phyloP scores from a whole-genome alignment of 768 basidiomycete genomes.

The Tricholoma sp. region DNA sequence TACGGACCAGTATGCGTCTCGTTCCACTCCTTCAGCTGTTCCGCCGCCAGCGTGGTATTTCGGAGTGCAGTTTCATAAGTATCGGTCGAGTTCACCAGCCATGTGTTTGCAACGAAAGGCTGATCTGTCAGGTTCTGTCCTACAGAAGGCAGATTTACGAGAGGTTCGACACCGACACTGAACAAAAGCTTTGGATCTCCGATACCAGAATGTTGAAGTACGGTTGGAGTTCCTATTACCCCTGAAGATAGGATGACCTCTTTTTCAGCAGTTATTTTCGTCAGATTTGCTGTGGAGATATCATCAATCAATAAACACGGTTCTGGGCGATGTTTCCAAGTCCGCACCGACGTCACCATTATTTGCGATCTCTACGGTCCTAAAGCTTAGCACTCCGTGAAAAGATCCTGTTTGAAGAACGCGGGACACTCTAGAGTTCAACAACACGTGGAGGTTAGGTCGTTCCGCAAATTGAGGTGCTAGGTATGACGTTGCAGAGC shows the following conservation, averaged over 20 bases:
- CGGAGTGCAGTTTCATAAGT: too few relatives aligned
- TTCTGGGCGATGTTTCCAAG: neutral
- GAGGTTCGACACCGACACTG: constrained; percentile 14
- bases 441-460: constrained; percentile 19
- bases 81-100: constrained; percentile 12
- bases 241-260: constrained; percentile 35
- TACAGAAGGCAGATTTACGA: constrained; percentile 29
- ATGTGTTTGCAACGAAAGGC: constrained; percentile 19
- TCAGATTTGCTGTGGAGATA: constrained; percentile 2
- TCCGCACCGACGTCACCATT: neutral
- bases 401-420: constrained; percentile 11
- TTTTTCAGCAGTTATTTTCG: constrained; percentile 19
- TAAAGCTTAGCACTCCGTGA: neutral
- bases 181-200: constrained; percentile 18
- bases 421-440: constrained; percentile 22
- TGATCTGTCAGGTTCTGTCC: constrained; percentile 35
- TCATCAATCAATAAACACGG: neutral
- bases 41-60: neutral
- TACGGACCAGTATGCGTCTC: constrained; percentile 15
- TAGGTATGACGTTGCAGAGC: constrained; percentile 15
- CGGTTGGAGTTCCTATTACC: constrained; percentile 23
- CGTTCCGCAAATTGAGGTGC: neutral
- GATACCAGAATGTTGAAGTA: constrained; percentile 30
- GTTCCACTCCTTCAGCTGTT: constrained; percentile 17
- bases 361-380: neutral